These are phyloP conservation scores for Solanum phureja DNA, from an alignment of 257 asterid species.

Conservation along the genomic window DNA sequence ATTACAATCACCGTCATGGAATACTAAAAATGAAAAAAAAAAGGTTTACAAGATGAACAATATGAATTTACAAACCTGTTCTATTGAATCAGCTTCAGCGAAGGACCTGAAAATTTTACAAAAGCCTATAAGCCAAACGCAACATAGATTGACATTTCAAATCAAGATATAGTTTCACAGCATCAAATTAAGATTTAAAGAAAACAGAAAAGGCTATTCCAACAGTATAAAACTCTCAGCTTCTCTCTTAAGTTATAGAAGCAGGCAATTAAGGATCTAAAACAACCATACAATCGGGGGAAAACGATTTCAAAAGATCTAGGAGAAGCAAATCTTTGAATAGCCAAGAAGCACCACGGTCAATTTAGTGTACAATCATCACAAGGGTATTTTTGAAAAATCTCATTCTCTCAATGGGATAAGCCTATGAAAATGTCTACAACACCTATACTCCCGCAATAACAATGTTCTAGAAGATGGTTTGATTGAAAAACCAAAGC, in stretches of 20 bases:
- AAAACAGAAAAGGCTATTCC: background rate
- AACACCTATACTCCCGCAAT: background rate
- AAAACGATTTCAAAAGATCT: background rate
- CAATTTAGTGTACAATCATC: background rate
- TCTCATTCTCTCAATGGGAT: background rate
- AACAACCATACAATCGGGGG: background rate
- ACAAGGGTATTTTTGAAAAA: background rate
- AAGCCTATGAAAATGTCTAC: background rate
- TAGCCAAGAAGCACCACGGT: background rate
- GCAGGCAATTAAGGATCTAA: background rate
- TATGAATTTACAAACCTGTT: conserved; percentile 40
- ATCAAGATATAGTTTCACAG: background rate
- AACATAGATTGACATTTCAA: background rate
- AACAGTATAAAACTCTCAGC: background rate
- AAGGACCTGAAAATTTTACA: conserved; percentile 37
- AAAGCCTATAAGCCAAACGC: background rate
- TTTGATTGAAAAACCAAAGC: background rate
- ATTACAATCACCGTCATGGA: background rate
- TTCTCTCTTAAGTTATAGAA: background rate
- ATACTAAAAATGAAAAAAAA: background rate
- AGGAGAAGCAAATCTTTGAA: background rate
- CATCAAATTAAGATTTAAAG: background rate
- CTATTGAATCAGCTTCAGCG: conserved; percentile 40
- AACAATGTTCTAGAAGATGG: background rate
- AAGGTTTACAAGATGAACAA: background rate